phyloP scores from a whole-genome alignment of 2,329 filamentous ascomycete species.

The Scedosporium minutisporum region DNA sequence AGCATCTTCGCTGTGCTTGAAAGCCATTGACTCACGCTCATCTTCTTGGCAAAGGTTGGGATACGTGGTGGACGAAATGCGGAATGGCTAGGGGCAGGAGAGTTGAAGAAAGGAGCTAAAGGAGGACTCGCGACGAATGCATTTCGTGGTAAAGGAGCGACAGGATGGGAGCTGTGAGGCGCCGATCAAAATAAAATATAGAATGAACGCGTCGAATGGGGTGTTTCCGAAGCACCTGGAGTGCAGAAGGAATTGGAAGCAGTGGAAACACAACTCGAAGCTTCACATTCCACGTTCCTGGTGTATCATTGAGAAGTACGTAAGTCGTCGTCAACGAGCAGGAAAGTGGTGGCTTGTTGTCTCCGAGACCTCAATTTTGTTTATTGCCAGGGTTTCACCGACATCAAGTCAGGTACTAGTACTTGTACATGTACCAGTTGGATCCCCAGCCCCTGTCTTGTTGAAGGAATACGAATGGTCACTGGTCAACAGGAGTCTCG shows the following conservation, averaged over 20 bases:
- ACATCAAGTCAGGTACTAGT: background rate
- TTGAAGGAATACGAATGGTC: background rate
- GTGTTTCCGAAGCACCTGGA: background rate
- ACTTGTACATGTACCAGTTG: no score
- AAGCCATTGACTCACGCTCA: slow-evolving; percentile 1
- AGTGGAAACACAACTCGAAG: background rate
- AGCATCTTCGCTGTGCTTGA: no score
- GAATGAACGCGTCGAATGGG: background rate
- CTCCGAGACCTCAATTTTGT: background rate
- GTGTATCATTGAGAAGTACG: no score
- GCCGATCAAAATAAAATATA: background rate
- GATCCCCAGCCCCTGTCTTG: no score
- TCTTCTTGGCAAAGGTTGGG: background rate
- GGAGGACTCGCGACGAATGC: background rate
- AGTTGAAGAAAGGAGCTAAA: background rate
- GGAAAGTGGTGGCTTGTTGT: background rate
- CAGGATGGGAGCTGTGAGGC: background rate
- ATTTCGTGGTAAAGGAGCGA: background rate
- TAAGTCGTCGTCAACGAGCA: no score
- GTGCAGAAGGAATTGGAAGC: background rate
- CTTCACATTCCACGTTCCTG: no score
- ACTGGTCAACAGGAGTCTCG: background rate
- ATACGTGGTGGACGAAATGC: background rate
- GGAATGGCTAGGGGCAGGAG: background rate
- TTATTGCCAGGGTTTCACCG: slow-evolving; percentile 1